Evolutionary conservation across 805 yeast species (phyloP).

Genomic region (Kodamaea kakaduensis): DNA sequence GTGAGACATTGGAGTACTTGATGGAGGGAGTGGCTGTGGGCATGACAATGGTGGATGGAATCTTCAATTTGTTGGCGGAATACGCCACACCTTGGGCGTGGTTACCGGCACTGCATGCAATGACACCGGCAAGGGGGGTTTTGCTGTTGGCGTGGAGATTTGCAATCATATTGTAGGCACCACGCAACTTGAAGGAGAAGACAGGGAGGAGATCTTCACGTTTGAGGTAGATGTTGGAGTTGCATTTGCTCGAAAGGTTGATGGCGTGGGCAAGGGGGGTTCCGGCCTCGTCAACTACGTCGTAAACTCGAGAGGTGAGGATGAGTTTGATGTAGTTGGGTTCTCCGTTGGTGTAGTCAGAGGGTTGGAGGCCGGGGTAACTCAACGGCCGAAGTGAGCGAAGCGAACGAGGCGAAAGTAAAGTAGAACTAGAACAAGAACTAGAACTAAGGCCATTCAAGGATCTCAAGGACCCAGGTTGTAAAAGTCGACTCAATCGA

Average conservation of each 20-base stretch:
- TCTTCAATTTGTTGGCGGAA: conserved; percentile 77
- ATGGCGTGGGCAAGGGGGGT: conserved; percentile 79
- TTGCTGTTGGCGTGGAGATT: conserved; percentile 59
- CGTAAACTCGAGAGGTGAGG: conserved; percentile 89
- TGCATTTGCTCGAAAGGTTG: conserved; percentile 68
- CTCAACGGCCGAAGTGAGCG: no score
- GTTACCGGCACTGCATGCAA: conserved; percentile 98
- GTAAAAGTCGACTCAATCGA: no score
- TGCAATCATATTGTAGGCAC: conserved; percentile 97
- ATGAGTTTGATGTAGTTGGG: conserved; percentile 95
- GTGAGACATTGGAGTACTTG: conserved; percentile 84
- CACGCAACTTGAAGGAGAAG: conserved; percentile 92
- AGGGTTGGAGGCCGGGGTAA: conserved; percentile 45
- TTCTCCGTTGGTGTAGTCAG: conserved; percentile 58
- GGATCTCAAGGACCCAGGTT: no score
- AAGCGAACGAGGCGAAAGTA: no score
- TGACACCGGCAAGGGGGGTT: conserved; percentile 75
- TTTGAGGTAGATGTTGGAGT: conserved; percentile 72
- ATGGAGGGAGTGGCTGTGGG: conserved; percentile 96
- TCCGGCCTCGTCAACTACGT: conserved; percentile 73
- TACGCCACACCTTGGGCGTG: conserved; percentile 99
- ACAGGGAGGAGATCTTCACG: conserved; percentile 95
- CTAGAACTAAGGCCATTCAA: no score
- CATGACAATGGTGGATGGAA: conserved; percentile 97
- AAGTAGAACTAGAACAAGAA: no score